These are phyloP conservation scores for Bidens hawaiensis DNA, from an alignment of 140 eudicot genomes.

Conservation along the genomic window DNA sequence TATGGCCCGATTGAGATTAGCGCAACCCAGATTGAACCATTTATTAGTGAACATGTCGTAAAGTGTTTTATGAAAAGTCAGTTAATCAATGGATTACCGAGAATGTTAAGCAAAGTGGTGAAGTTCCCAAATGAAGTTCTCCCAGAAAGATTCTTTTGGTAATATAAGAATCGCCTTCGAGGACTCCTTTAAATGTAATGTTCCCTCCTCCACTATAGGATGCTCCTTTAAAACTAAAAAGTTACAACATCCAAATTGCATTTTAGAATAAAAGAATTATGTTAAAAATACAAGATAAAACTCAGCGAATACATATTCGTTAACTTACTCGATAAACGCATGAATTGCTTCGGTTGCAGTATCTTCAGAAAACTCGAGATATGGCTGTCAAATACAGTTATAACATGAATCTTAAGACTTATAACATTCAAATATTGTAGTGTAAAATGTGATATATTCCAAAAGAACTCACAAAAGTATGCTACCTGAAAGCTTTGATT, in stretches of 20 bases:
- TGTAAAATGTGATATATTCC: neutral
- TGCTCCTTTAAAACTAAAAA: conserved; percentile 56
- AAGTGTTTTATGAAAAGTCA: neutral
- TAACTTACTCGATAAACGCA: conserved; percentile 61
- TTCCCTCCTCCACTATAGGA: conserved; percentile 92
- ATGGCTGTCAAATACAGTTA: conserved; percentile 49
- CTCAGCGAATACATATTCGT: neutral
- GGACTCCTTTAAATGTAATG: conserved; percentile 64
- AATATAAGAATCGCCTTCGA: conserved; percentile 34
- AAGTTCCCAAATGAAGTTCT: conserved; percentile 46
- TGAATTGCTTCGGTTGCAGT: conserved; percentile 37
- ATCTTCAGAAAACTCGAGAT: conserved; percentile 53
- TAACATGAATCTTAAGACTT: neutral
- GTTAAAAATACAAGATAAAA: neutral
- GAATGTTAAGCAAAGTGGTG: conserved; percentile 53
- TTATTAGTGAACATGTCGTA: no score
- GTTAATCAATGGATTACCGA: conserved; percentile 55
- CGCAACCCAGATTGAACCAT: neutral
- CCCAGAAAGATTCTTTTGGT: conserved; percentile 57
- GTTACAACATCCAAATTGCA: conserved; percentile 1
- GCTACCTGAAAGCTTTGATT: conserved; percentile 86
- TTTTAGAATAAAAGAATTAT: neutral
- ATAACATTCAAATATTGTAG: conserved; percentile 7
- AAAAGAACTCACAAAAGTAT: conserved; percentile 11
- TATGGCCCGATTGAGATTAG: neutral